phyloP scores from a whole-genome alignment of 164 flowering plant species.

The Annona cherimola region DNA sequence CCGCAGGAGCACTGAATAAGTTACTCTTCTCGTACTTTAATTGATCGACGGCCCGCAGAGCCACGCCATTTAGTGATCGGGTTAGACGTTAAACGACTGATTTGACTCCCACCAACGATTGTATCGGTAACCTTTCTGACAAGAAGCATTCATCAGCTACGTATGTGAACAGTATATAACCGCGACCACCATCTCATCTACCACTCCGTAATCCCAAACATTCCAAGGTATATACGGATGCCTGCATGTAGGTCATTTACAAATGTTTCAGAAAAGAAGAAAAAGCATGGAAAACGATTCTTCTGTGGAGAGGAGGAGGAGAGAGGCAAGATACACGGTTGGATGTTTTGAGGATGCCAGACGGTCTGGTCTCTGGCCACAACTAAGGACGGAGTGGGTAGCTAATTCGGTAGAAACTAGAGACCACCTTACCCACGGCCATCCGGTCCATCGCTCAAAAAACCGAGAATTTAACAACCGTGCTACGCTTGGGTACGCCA shows the following conservation, averaged over 20 bases:
- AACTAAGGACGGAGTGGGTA: too few relatives aligned
- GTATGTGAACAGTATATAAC: background rate
- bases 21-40: background rate
- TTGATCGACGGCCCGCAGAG: background rate
- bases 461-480: too few relatives aligned
- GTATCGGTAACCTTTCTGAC: background rate
- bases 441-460: too few relatives aligned
- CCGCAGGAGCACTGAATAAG: background rate
- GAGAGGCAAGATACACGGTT: too few relatives aligned
- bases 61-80: background rate
- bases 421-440: too few relatives aligned
- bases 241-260: background rate
- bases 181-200: background rate
- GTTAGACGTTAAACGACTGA: background rate
- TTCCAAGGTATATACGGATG: background rate
- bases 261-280: too few relatives aligned
- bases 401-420: too few relatives aligned
- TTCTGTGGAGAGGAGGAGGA: too few relatives aligned
- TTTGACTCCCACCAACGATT: background rate
- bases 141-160: background rate
- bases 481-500: too few relatives aligned
- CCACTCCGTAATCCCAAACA: background rate
- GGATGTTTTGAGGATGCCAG: too few relatives aligned
- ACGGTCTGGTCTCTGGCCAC: too few relatives aligned
- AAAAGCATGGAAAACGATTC: too few relatives aligned